Base-by-base conservation (phyloP, 257 asterid genomes). In the Knoxia roxburghii region DNA sequence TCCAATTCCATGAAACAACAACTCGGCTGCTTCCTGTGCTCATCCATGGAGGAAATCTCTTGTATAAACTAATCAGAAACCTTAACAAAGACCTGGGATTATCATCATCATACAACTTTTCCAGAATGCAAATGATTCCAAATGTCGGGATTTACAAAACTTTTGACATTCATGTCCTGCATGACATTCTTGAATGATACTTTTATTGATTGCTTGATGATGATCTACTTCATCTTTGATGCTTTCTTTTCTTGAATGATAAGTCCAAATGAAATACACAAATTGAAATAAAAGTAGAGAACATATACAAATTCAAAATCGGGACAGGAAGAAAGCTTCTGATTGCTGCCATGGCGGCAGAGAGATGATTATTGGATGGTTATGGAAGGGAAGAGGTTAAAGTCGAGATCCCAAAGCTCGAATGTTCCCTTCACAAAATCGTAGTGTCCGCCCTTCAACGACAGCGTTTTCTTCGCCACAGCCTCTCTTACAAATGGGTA, bases 401-500 rank as follows among this genome's bases (percentile, higher is more conserved):
- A 84, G 68, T 89, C 88, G 35, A 89, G 84, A 81, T 73, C 77
- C 98, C 98, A 92, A 7, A 78, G 87, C 80, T 92, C 93, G 61
- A 92, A 92, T 2, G 83, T 55, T 6, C 95, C 91, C 17, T 83
- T 79, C 7, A 89, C 98, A 51, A 92, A 92, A 75, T 92, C 97
- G 35, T 92, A 92, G 82, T 92, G 93, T 57, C 87, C 98, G 14
- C 98, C 98, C 70, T 76, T 86, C 60, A 92, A 20, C 0, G 80
- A 73, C 18, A 92, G 71, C 1, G 66, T 68, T 54, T 87, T 89
- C 76, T 87, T 86, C 33, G 74, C 78, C 32, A 82, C 85, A 0
- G 84, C 98, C 35, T 92, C 96, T 68, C 90, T 82, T 64, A 92
- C 98, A 68, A 83, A 92, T 7, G 95, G 96, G 54, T 92, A 92